Evolutionary conservation across 2,329 filamentous ascomycete species (phyloP), one percentile per base, ranked within the genome.

Genomic region (Parastagonospora avenae): DNA sequence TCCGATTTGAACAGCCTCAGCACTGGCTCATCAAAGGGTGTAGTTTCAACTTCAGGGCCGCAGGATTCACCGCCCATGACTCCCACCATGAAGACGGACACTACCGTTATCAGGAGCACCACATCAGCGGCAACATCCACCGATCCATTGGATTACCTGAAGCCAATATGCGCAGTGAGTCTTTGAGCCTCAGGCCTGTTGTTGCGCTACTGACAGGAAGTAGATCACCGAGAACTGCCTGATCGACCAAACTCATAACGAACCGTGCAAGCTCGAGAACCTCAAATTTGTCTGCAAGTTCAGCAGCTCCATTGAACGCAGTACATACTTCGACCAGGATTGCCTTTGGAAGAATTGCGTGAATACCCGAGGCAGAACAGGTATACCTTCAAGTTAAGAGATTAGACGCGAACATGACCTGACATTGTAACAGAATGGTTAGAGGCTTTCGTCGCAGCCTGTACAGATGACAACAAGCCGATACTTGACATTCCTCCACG

Each of bases 271-370:
- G 1, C 15, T 37, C 2, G 35, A 42, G 6, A 54, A 63, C 2
- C 43, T 64, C 2, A 35, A 47, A 7, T 64, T 58, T 30, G 57
- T 64, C 28, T 64, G 60, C 50, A 51, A 52, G 2, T 30, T 31
- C 31, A 59, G 57, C 42, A 55, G 49, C 15, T 56, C 52, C 1
- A 37, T 63, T 4, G 50, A 29, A 0, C 47, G 48, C 1, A 64
- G 57, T 15, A 45, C 46, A 0, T 39, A 60, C 8, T 62, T 64
- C 42, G 45, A 51, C 4, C 48, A 49, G 15, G 42, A 50, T 5
- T 63, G 62, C 16, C 38, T 63, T 1, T 43, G 55, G 14, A 53
- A 55, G 2, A 48, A 50, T 6, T 63, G 62, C 24, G 49, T 40
- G 1, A 50, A 46, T 4, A 54, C 51, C 3, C 48, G 55, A 2